Evolutionary conservation across 257 asterid species (phyloP), one percentile per base, ranked within the genome.

Genomic region (Solanum lycopersicoides): DNA sequence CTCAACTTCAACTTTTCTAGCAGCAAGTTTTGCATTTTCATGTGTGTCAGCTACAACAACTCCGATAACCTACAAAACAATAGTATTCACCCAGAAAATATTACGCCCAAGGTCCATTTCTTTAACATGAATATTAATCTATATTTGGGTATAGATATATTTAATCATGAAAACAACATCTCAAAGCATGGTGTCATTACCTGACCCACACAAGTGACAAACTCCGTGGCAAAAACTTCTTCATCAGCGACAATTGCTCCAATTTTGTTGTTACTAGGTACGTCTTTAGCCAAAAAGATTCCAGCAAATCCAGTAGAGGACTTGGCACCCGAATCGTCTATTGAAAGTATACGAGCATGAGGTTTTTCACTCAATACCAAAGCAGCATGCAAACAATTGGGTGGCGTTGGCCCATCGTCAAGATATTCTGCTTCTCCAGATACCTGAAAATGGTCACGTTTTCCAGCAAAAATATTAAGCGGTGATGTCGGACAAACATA

Each of bases 401-500:
- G 96, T 85, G 99, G 99, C 94, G 92, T 92, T 85, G 98, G 96
- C 65, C 89, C 94, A 90, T 97, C 99, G 91, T 97, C 99, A 53
- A 98, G 92, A 87, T 97, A 97, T 91, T 97, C 99, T 41, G 98
- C 99, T 92, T 97, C 99, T 85, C 99, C 99, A 80, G 98, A 93
- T 89, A 95, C 99, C 99, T 97, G 90, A 50, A 87, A 87, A 91
- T 28, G 69, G 71, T 39, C 59, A 77, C 25, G 35, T 72, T 83
- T 80, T 90, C 88, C 85, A 89, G 88, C 65, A 76, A 88, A 90
- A 42, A 75, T 47, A 60, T 83, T 34, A 28, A 71, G 34, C 84
- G 56, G 73, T 69, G 41, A 86, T 63, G 35, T 35, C 11, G 66
- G 47, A 34, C 44, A 80, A 47, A 47, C 44, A 47, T 59, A 50